Conservation (phyloP, 2,329 filamentous ascomycete species). For the Xylaria sp. region DNA sequence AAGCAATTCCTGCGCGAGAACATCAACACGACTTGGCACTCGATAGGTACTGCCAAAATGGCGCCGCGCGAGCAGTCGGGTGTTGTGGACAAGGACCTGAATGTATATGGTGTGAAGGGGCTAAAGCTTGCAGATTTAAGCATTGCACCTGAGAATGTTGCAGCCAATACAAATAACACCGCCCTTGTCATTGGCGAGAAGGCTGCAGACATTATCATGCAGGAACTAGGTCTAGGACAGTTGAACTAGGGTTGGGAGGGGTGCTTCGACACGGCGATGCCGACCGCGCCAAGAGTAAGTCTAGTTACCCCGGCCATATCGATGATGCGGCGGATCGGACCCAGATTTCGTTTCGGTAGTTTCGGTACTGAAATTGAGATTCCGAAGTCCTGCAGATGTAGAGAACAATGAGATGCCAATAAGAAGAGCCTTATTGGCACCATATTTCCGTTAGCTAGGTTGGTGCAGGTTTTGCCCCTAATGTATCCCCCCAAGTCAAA, state of each 20-base stretch:
- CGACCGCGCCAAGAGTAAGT: not conserved
- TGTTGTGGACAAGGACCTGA: slow-evolving; percentile 55
- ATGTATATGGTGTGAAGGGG: slow-evolving; percentile 54
- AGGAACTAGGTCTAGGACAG: slow-evolving; percentile 48
- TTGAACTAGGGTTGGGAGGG: slow-evolving; percentile 1
- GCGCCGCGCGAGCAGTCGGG: slow-evolving; percentile 52
- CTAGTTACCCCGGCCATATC: not conserved
- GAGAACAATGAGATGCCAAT: not conserved
- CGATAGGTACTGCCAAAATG: slow-evolving; percentile 56
- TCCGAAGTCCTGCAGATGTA: not conserved
- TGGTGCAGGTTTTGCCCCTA: not conserved
- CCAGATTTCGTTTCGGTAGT: not conserved
- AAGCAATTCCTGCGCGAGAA: slow-evolving; percentile 54
- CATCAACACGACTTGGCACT: slow-evolving; percentile 56
- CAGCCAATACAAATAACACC: slow-evolving; percentile 60
- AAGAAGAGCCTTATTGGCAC: not conserved
- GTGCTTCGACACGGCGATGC: not conserved
- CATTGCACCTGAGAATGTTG: slow-evolving; percentile 52
- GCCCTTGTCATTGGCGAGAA: slow-evolving; percentile 62
- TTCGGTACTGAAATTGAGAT: not conserved
- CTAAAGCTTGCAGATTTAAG: slow-evolving; percentile 55
- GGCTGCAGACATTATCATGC: slow-evolving; percentile 55
- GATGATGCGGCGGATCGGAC: not conserved
- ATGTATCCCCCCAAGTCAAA: not conserved
- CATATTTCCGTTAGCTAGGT: not conserved